Base-by-base conservation (phyloP, 2,329 filamentous ascomycete species). In the Hyphodiscus sp. region DNA sequence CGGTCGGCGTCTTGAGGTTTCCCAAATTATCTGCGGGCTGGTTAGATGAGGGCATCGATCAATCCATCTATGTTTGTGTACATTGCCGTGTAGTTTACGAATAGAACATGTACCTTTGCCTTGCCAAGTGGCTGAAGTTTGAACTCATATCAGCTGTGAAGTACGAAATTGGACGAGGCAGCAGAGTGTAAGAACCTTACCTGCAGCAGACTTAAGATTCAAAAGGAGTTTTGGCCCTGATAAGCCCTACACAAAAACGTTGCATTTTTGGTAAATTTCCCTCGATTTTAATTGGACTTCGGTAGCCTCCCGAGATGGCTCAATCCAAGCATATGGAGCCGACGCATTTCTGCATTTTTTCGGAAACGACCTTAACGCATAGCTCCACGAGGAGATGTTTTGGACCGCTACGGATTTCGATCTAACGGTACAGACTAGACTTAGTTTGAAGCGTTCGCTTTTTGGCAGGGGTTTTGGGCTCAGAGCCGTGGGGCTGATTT, bases 71-170 rank as follows among this genome's bases (percentile, higher is more conserved):
- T 47, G 53, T 60, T 57, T 58, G 53, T 64, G 60, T 64, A 64
- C 52, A 63, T 61, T 63, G 61, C 52, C 59, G 41, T 62, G 61
- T 64, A 63, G 56, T 59, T 58, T 61, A 63, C 41, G 59, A 64
- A 64, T 63, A 63, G 58, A 64, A 51, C 60, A 54, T 64, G 57
- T 59, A 58, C 55, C 49, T 38, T 38, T 38, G 33, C 11, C 33
- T 13, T 38, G 33, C 33, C 4, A 23, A 19, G 20, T 44, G 42
- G 42, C 3, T 10, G 42, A 44, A 44, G n/a, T 44, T 26, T 26
- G 8, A 26, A 26, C 23, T 26, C 23, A 8, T 8, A 26, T 8
- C 23, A 26, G 23, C 23, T 4, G 23, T 4, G 23, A 26, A 4
- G 23, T 26, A 8, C 4, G 23, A 26, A 3, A 8, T 3, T 26